A percentile compares a stretch with the other conserved stretches of the same genome.
phyloP scores from a whole-genome alignment of 176 grass and related monocot genomes.

The Triticum urartu region DNA sequence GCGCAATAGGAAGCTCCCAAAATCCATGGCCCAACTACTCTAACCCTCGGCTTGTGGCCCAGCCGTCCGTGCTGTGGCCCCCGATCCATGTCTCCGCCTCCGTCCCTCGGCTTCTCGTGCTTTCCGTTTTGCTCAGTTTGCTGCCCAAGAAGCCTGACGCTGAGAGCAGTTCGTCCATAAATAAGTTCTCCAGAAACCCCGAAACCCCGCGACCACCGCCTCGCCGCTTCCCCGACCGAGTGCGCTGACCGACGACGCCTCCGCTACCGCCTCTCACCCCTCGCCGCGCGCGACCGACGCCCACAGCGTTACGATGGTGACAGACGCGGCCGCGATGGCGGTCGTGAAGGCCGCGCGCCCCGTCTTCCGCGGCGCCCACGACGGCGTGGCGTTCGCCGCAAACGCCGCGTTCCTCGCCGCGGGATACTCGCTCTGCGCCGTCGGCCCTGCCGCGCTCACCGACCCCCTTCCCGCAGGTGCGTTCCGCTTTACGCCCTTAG shows the following conservation, averaged over 20 bases:
- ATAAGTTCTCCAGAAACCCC: neutral
- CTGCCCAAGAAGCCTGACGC: no score
- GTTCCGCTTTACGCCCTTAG: neutral
- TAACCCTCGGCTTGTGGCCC: no score
- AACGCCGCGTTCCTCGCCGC: constrained; percentile 73
- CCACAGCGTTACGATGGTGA: constrained; percentile 45
- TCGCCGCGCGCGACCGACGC: neutral
- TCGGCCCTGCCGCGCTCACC: constrained; percentile 53
- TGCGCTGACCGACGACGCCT: neutral
- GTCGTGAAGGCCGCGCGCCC: constrained; percentile 69
- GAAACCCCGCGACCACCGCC: neutral
- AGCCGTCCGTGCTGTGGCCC: no score
- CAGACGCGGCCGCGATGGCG: constrained; percentile 52
- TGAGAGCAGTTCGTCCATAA: no score
- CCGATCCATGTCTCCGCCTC: no score
- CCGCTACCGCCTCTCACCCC: neutral
- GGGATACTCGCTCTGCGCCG: constrained; percentile 61
- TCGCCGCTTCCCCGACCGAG: neutral
- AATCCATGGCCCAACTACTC: no score
- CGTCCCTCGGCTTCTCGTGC: no score
- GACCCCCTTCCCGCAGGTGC: constrained; percentile 41
- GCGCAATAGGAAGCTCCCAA: no score
- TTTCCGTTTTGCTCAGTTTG: no score
- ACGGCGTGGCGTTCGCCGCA: constrained; percentile 72
- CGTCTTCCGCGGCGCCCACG: constrained; percentile 57